These are phyloP conservation scores for Aspergillus quadrilineatus DNA, from an alignment of 2,329 filamentous ascomycete species.

Conservation along the genomic window DNA sequence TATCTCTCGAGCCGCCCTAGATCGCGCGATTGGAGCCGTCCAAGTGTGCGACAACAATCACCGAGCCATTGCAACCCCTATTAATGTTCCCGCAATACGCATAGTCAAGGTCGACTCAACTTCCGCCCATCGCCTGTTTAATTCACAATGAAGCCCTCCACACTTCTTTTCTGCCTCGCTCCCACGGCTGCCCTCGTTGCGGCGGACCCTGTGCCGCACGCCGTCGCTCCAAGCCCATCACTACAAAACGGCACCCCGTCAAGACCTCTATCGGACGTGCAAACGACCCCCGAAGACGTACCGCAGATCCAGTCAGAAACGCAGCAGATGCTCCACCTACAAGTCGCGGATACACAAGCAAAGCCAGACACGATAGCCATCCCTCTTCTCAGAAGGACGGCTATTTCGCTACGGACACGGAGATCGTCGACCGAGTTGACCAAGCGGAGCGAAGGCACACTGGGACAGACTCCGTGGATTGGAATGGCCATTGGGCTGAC, in stretches of 20 bases:
- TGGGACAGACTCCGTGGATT: slow-evolving; percentile 43
- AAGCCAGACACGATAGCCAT: slow-evolving; percentile 17
- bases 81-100: neutral
- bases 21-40: neutral
- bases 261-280: slow-evolving; percentile 16
- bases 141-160: slow-evolving; percentile 21
- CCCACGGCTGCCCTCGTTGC: slow-evolving; percentile 24
- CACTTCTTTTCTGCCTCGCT: slow-evolving; percentile 19
- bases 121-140: neutral
- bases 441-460: slow-evolving; percentile 38
- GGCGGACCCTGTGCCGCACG: slow-evolving; percentile 27
- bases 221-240: slow-evolving; percentile 25
- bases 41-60: neutral
- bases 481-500: slow-evolving; percentile 43
- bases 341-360: slow-evolving; percentile 4
- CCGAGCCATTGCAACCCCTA: neutral
- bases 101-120: neutral
- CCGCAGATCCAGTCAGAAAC: slow-evolving; percentile 8
- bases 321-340: slow-evolving; percentile 13
- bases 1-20: neutral
- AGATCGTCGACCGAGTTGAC: slow-evolving; percentile 21
- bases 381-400: slow-evolving; percentile 24
- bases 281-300: slow-evolving; percentile 10
- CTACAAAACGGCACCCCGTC: slow-evolving; percentile 20
- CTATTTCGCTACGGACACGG: slow-evolving; percentile 33